Evolutionary conservation across 805 yeast species (phyloP).

Genomic region (Nakazawaea wyomingensis): DNA sequence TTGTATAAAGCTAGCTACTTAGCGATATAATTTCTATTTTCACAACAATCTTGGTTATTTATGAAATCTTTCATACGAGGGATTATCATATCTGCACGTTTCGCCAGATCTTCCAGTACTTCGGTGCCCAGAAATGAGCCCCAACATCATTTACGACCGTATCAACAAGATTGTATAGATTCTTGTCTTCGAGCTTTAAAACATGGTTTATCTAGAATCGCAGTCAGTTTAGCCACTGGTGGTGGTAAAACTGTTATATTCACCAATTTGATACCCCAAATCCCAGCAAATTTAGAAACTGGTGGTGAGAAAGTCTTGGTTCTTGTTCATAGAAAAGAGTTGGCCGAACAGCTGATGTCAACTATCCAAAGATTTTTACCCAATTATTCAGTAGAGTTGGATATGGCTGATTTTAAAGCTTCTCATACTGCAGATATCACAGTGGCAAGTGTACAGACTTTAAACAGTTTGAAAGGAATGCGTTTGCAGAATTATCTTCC

Average conservation of each 20-base stretch:
- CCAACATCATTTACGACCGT: constrained; percentile 24
- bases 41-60: too few species aligned
- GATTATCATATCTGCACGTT: too few species aligned
- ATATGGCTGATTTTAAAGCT: constrained; percentile 55
- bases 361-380: constrained; percentile 48
- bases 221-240: constrained; percentile 87
- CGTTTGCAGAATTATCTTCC: constrained; percentile 55
- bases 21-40: too few species aligned
- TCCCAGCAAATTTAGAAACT: constrained; percentile 20
- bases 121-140: constrained; percentile 2
- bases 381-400: constrained; percentile 49
- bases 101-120: too few species aligned
- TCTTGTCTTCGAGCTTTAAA: constrained; percentile 45
- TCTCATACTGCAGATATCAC: constrained; percentile 51
- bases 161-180: constrained; percentile 69
- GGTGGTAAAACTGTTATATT: constrained; percentile 91
- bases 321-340: constrained; percentile 76
- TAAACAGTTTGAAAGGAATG: constrained; percentile 33
- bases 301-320: constrained; percentile 44
- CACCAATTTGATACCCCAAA: constrained; percentile 45
- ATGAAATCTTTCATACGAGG: too few species aligned
- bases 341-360: constrained; percentile 62
- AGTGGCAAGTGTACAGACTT: constrained; percentile 72
- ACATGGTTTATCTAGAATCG: constrained; percentile 50
- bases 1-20: too few species aligned